Evolutionary conservation across 305 asterid species (phyloP).

Genomic region (Fraxinus xanthoxyloides): DNA sequence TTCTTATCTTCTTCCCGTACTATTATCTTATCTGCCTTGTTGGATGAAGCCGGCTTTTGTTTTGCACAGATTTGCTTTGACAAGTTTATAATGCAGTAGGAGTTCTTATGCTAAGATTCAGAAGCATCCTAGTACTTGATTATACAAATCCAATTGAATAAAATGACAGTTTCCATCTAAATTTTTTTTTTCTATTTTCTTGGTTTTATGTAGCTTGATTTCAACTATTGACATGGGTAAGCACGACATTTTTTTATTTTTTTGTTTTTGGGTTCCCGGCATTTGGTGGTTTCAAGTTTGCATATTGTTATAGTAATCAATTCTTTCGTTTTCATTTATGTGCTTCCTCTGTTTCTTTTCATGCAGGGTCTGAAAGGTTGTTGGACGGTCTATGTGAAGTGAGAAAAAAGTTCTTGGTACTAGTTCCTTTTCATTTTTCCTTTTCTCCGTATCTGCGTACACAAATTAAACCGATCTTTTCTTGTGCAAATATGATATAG

Average conservation of each 20-base stretch:
- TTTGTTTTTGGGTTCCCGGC: neutral
- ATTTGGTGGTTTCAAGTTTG: neutral
- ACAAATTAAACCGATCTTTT: neutral
- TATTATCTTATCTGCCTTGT: neutral
- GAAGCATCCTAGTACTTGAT: neutral
- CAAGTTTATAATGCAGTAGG: neutral
- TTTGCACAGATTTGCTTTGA: neutral
- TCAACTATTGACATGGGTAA: neutral
- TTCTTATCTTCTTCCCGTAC: neutral
- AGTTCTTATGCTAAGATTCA: neutral
- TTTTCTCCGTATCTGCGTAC: neutral
- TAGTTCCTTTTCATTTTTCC: neutral
- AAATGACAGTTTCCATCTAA: neutral
- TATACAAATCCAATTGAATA: neutral
- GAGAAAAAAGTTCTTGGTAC: neutral
- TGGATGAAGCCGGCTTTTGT: neutral
- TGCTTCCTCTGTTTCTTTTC: neutral
- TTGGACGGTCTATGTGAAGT: neutral
- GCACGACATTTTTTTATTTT: neutral
- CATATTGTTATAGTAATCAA: neutral
- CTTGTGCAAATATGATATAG: neutral
- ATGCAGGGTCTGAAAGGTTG: conserved; percentile 1
- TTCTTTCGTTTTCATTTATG: neutral
- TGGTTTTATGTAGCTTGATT: neutral
- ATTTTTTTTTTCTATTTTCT: neutral